Base-by-base conservation (phyloP, 495 filamentous ascomycete genomes). In the Schizothecium vesticola region DNA sequence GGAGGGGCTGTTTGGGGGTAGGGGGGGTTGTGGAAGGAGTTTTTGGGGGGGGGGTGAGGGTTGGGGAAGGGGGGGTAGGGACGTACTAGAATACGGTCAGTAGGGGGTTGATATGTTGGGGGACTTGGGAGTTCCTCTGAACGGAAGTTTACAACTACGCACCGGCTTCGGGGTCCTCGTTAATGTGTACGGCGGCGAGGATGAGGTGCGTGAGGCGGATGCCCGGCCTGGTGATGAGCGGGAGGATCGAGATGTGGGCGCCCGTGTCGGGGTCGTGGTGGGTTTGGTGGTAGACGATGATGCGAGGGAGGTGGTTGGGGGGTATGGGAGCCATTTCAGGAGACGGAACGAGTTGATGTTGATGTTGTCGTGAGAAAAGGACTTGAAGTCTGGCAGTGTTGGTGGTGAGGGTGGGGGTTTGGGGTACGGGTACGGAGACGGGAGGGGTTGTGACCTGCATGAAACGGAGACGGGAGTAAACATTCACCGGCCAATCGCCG, bases 141-240 rank as follows among this genome's bases (percentile, higher is more conserved):
- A 19, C 19, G 4, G 16, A 33, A 3, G 36, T 10, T 0, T 19
- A 2, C 0, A 11, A 11, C 10, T 19, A 43, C 33, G 3, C 12
- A 51, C 43, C 43, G 62, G 84, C 75, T 28, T 86, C 78, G 0
- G 82, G 74, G 60, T 85, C 82, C 69, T 90, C 84, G 73, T 94
- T 93, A 75, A 95, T 80, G 75, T 95, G 92, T 63, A 96, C 87
- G 3, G 92, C 91, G 9, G 91, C 92, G 58, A 96, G 73, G 66
- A 92, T 92, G 36, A 93, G 71, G 73, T 95, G 92, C 0, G 91
- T 93, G 63, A 89, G 78, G 2, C 71, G 67, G 60, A 85, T 84
- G 36, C 73, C 73, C 4, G 80, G 78, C n/a, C 87, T 79, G 2
- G 85, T 83, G 67, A 93, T 71, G 51, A 96, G 85, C 0, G 91